Evolutionary conservation across 306 rosid species (phyloP).

Genomic region (Quercus glauca): DNA sequence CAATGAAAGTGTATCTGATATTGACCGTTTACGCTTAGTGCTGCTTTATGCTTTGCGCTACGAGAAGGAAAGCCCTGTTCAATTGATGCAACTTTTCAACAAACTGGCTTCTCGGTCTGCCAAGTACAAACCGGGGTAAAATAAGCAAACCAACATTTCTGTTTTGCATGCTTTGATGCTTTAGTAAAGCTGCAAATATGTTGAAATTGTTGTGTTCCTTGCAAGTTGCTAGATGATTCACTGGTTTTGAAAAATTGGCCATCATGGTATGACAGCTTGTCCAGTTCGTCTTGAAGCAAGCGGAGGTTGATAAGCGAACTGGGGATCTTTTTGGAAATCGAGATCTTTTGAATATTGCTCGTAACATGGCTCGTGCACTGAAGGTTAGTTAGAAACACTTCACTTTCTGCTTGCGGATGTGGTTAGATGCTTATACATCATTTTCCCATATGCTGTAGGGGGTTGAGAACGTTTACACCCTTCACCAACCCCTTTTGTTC

Average conservation of each 20-base stretch:
- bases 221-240: conserved; percentile 16
- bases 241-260: conserved; percentile 32
- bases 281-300: conserved; percentile 94
- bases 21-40: conserved; percentile 72
- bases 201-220: conserved; percentile 11
- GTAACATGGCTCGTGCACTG: conserved; percentile 93
- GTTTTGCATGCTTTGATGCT: neutral
- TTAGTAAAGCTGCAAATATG: neutral
- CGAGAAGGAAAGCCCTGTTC: conserved; percentile 91
- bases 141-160: neutral
- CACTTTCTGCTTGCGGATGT: conserved; percentile 17
- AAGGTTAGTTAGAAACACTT: conserved; percentile 55
- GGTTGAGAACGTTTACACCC: conserved; percentile 90
- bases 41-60: conserved; percentile 90
- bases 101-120: conserved; percentile 74
- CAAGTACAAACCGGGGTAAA: conserved; percentile 79
- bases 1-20: conserved; percentile 64
- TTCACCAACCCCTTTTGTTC: conserved; percentile 84
- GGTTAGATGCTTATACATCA: conserved; percentile 15
- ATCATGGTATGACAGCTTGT: conserved; percentile 65
- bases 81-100: conserved; percentile 80
- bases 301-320: conserved; percentile 86
- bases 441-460: conserved; percentile 49
- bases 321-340: conserved; percentile 84
- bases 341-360: conserved; percentile 89